Evolutionary conservation across 2,329 filamentous ascomycete species (phyloP).

Genomic region (Geosmithia flava): DNA sequence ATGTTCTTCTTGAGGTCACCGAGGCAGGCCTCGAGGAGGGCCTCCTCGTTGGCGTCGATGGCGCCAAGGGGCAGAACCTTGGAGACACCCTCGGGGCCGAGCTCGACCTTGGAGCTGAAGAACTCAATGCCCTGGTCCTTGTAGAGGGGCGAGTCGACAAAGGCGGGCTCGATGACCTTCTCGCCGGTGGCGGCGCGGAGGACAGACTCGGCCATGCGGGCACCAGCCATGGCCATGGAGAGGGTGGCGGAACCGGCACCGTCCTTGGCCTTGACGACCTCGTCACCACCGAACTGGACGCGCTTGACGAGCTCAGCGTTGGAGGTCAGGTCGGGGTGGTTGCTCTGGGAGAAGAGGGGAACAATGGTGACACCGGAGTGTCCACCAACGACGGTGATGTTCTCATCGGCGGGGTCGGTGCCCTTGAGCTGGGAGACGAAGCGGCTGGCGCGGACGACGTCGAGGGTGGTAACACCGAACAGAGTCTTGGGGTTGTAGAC

Average conservation of each 20-base stretch:
- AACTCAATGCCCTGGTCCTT: constrained; percentile 97
- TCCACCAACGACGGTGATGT: constrained; percentile 90
- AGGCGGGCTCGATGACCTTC: constrained; percentile 93
- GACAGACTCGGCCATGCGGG: constrained; percentile 74
- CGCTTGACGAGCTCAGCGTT: constrained; percentile 75
- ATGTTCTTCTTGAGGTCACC: constrained; percentile 90
- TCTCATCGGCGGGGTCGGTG: constrained; percentile 84
- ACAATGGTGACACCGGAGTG: constrained; percentile 99
- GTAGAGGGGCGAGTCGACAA: constrained; percentile 93
- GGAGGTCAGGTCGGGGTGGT: constrained; percentile 70
- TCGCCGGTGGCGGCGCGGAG: constrained; percentile 87
- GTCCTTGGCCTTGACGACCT: constrained; percentile 98
- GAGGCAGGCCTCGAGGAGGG: constrained; percentile 76
- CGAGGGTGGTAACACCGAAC: constrained; percentile 98
- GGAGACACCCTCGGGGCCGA: constrained; percentile 91
- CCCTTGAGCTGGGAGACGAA: constrained; percentile 93
- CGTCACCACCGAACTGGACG: constrained; percentile 97
- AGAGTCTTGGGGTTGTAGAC: constrained; percentile 99
- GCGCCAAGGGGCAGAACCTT: constrained; percentile 83
- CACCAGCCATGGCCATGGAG: constrained; percentile 96
- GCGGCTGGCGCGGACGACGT: constrained; percentile 92
- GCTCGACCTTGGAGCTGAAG: constrained; percentile 92
- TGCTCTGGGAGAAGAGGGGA: constrained; percentile 89
- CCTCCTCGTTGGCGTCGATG: constrained; percentile 76
- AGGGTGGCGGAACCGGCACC: constrained; percentile 94